Evolutionary conservation across 148 eudicot species (phyloP).

Genomic region (Oxyria digyna): DNA sequence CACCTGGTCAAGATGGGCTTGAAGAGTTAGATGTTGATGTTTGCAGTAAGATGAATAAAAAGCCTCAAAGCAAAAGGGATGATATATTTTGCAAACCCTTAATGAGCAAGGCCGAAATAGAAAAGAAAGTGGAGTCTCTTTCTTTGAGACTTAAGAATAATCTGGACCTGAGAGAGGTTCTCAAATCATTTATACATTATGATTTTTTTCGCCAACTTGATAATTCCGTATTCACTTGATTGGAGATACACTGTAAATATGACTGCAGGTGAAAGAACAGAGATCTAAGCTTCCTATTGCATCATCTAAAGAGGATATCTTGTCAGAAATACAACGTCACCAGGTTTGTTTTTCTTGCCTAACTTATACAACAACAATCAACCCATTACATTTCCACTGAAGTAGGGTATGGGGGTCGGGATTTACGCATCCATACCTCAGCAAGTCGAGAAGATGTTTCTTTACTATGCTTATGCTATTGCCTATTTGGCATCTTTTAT

Average conservation of each 20-base stretch:
- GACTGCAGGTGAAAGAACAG: slow-evolving; percentile 40
- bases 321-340: slow-evolving; percentile 46
- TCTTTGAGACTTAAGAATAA: slow-evolving; percentile 24
- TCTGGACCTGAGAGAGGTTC: slow-evolving; percentile 52
- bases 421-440: no score
- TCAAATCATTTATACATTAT: slow-evolving; percentile 5
- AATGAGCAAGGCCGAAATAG: slow-evolving; percentile 36
- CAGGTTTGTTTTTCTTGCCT: slow-evolving; percentile 35
- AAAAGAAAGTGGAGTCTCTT: slow-evolving; percentile 30
- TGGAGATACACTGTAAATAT: background rate
- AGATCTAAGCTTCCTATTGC: slow-evolving; percentile 90
- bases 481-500: background rate
- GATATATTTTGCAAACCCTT: slow-evolving; percentile 41
- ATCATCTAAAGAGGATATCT: slow-evolving; percentile 51
- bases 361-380: no score
- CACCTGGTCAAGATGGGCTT: slow-evolving; percentile 52
- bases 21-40: slow-evolving; percentile 19
- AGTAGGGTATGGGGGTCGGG: no score
- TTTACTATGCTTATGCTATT: background rate
- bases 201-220: background rate
- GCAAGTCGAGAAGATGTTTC: no score
- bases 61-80: slow-evolving; percentile 20
- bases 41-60: slow-evolving; percentile 18
- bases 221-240: background rate
- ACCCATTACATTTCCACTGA: no score